Evolutionary conservation across 306 rosid species (phyloP).

Genomic region (Carpinus viminea): DNA sequence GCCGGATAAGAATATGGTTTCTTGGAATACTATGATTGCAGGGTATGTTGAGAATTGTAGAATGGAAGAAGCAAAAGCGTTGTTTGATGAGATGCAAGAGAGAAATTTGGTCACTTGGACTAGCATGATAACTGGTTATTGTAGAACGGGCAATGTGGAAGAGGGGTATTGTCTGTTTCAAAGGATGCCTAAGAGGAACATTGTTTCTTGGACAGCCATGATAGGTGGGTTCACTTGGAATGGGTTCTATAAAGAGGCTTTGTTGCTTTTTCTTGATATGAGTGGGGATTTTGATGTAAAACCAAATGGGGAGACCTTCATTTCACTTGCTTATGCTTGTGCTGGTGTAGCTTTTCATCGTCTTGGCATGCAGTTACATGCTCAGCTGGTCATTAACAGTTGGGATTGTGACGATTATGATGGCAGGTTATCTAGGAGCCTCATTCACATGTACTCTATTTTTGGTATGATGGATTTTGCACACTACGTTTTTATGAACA

Average conservation of each 20-base stretch:
- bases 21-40: conserved; percentile 68
- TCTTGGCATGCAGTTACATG: conserved; percentile 73
- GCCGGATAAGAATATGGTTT: conserved; percentile 46
- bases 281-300: conserved; percentile 25
- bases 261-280: conserved; percentile 55
- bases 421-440: conserved; percentile 59
- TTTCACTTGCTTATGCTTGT: conserved; percentile 78
- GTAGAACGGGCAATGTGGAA: conserved; percentile 56
- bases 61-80: conserved; percentile 59
- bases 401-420: conserved; percentile 57
- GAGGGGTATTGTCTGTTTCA: conserved; percentile 51
- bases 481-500: conserved; percentile 29
- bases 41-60: conserved; percentile 53
- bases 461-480: conserved; percentile 61
- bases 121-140: conserved; percentile 69
- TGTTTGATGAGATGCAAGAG: conserved; percentile 59
- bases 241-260: conserved; percentile 52
- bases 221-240: conserved; percentile 76
- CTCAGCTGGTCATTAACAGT: conserved; percentile 47
- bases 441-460: conserved; percentile 68
- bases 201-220: conserved; percentile 88
- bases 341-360: conserved; percentile 48
- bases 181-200: conserved; percentile 63
- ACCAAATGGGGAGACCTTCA: conserved; percentile 63
- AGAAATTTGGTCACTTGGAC: conserved; percentile 77